A percentile compares a stretch with the other conserved stretches of the same genome.
These are phyloP conservation scores for Colletotrichum graminicola DNA, from an alignment of 2,329 filamentous ascomycete species.

Conservation along the genomic window DNA sequence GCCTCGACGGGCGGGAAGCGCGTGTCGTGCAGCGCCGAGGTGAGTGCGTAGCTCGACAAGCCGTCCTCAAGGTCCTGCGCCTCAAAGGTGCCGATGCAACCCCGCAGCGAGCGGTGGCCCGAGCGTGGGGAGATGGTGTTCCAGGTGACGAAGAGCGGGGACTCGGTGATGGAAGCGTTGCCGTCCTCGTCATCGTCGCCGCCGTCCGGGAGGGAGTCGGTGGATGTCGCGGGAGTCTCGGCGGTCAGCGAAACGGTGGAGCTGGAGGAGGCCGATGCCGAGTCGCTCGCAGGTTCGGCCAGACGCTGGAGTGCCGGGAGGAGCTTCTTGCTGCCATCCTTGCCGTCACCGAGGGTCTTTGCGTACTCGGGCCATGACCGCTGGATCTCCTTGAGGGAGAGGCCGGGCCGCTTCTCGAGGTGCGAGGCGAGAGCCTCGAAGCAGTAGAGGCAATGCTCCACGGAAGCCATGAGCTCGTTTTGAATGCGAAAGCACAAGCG, in stretches of 20 bases:
- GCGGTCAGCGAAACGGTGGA: constrained; percentile 54
- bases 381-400: constrained; percentile 77
- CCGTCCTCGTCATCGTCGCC: constrained; percentile 41
- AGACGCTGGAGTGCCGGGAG: constrained; percentile 59
- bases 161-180: constrained; percentile 57
- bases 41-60: constrained; percentile 84
- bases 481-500: neutral
- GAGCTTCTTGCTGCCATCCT: constrained; percentile 51
- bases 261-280: constrained; percentile 51
- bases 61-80: constrained; percentile 78
- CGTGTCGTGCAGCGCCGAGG: constrained; percentile 75
- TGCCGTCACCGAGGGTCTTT: constrained; percentile 44
- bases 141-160: constrained; percentile 95
- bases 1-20: constrained; percentile 69
- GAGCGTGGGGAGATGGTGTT: constrained; percentile 74
- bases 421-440: constrained; percentile 87
- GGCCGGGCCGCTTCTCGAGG: constrained; percentile 76
- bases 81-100: constrained; percentile 97
- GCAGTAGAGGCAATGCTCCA: constrained; percentile 90
- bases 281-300: constrained; percentile 47
- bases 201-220: constrained; percentile 52
- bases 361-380: constrained; percentile 67
- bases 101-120: constrained; percentile 78
- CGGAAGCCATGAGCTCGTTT: constrained; percentile 76
- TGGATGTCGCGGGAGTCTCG: constrained; percentile 60